Evolutionary conservation across 148 eudicot genomes (phyloP).

Genomic region (Diospyros lotus): DNA sequence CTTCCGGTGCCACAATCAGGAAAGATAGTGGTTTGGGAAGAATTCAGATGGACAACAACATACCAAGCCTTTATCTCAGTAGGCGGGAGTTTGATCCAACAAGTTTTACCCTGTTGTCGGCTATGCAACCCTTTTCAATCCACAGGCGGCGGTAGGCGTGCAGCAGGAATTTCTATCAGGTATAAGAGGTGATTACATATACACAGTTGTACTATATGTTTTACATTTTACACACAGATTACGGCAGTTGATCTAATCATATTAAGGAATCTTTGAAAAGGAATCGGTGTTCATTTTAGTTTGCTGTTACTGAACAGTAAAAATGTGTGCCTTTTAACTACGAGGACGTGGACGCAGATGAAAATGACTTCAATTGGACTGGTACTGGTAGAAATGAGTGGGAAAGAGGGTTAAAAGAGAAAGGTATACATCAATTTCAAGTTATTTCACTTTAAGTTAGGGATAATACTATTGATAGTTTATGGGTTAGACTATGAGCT

Average conservation of each 20-base stretch:
- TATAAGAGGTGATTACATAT: background rate
- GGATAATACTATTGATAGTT: too few relatives aligned
- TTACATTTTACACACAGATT: background rate
- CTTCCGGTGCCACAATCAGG: too few relatives aligned
- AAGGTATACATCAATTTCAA: constrained; percentile 20
- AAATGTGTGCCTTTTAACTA: constrained; percentile 4
- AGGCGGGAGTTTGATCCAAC: too few relatives aligned
- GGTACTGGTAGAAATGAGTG: constrained; percentile 24
- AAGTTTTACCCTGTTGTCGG: too few relatives aligned
- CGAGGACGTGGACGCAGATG: constrained; percentile 13
- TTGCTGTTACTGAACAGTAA: constrained; percentile 3
- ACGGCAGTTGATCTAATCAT: background rate
- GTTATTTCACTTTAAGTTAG: constrained; percentile 1
- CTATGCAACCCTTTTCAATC: too few relatives aligned
- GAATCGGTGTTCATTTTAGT: background rate
- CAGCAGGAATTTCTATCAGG: constrained; percentile 1
- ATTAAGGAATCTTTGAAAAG: background rate
- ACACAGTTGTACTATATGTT: too few relatives aligned
- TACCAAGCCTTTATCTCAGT: too few relatives aligned
- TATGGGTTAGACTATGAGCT: too few relatives aligned
- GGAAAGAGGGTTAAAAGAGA: constrained; percentile 25
- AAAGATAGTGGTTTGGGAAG: too few relatives aligned
- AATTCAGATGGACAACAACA: too few relatives aligned
- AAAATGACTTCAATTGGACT: constrained; percentile 14
- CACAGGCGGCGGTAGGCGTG: too few relatives aligned